Evolutionary conservation across 148 eudicot genomes (phyloP), one percentile per base, ranked within the genome.

Genomic region (Rhododendron mucronatum): DNA sequence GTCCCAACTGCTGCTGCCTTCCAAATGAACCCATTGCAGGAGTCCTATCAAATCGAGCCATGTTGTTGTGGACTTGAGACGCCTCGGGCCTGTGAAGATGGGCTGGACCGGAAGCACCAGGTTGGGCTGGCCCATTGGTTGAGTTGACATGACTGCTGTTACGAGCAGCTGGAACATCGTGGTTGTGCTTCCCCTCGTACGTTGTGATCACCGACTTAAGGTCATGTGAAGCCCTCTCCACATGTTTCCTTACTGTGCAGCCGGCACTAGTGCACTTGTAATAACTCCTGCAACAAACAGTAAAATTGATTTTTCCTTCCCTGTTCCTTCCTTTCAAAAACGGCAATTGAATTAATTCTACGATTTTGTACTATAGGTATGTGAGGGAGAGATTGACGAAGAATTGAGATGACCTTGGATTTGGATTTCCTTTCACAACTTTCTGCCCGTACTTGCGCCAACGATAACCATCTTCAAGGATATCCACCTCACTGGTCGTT

Each of bases 401-500:
- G 45, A 61, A 39, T 63, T 61, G 61, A 63, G 67, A 45, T 44
- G n/a, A 93, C 95, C 95, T 93, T 59, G 95, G 95, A 88, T 93
- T 93, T 73, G 95, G 95, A 82, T 93, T 93, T 86, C 95, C 95
- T 86, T 93, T 93, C 59, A 93, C 95, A 21, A 93, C 95, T 86
- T 93, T 93, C 87, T 93, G 95, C 44, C 95, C 95, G 51, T 93
- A 93, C 85, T 93, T 93, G 86, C 95, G 91, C 95, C 95, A 93
- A 51, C 95, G 91, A 84, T 93, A 93, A 45, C 95, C 95, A 81
- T 93, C 95, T 73, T 91, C 95, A 71, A 93, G 92, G 57, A 93
- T 92, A 87, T 93, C 95, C 85, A 93, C 92, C 84, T 93, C 95
- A 83, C 95, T 93, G 30, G 91, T 92, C 1, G 93, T 93, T 83